These are phyloP conservation scores for Anethum foeniculum DNA, from an alignment of 140 eudicot genomes.

Conservation along the genomic window DNA sequence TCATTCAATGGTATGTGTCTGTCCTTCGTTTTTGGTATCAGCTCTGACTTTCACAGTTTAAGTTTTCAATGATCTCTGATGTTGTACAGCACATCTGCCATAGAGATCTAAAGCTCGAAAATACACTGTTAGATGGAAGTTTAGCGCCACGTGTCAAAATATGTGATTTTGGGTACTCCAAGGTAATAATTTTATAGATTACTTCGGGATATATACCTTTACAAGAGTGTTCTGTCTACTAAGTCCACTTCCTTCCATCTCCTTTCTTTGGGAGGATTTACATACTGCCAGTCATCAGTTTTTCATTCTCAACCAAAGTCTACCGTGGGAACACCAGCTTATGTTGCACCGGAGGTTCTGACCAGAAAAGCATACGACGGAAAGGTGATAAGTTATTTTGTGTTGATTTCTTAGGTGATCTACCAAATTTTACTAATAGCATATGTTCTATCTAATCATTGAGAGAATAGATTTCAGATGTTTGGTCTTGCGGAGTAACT, in stretches of 20 bases:
- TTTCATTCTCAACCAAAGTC: constrained; percentile 92
- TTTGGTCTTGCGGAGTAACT: constrained; percentile 97
- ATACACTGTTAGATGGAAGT: constrained; percentile 81
- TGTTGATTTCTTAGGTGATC: not conserved
- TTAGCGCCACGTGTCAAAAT: constrained; percentile 80
- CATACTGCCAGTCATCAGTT: constrained; percentile 55
- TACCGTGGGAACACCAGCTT: constrained; percentile 90
- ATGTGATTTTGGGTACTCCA: constrained; percentile 95
- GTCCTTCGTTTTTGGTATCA: constrained; percentile 1
- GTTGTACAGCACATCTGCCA: constrained; percentile 67
- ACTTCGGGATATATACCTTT: not conserved
- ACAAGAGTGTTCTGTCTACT: not conserved
- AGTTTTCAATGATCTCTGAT: not conserved
- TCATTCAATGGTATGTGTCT: constrained; percentile 69
- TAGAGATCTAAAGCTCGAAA: constrained; percentile 92
- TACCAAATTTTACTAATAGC: not conserved
- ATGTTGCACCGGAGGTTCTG: constrained; percentile 87
- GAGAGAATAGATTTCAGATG: constrained; percentile 71
- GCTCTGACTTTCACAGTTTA: constrained; percentile 1
- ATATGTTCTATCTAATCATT: constrained; percentile 18
- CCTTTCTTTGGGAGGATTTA: constrained; percentile 4
- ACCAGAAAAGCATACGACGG: constrained; percentile 75
- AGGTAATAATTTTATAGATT: constrained; percentile 33
- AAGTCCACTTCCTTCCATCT: not conserved
- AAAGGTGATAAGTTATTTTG: constrained; percentile 42